Conservation (phyloP, 1,284 basidiomycete genomes). For the Sporisorium scitamineum region DNA sequence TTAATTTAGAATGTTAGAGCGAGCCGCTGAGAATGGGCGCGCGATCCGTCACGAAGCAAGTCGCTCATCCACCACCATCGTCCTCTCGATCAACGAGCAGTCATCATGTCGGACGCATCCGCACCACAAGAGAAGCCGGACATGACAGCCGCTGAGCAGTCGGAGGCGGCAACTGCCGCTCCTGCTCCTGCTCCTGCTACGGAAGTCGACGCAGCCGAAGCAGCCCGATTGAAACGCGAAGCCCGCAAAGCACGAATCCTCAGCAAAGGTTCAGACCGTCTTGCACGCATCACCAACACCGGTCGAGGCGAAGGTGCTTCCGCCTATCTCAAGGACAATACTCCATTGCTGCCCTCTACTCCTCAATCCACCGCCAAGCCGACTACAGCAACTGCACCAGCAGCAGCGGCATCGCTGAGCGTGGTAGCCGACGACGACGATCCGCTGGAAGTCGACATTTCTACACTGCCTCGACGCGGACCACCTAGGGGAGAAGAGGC, state of each 20-base stretch:
- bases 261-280: slow-evolving; percentile 62
- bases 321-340: slow-evolving; percentile 53
- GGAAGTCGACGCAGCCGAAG: slow-evolving; percentile 51
- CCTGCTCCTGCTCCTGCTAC: slow-evolving; percentile 5
- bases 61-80: slow-evolving; percentile 5
- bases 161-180: neutral
- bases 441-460: slow-evolving; percentile 57
- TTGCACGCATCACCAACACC: slow-evolving; percentile 66
- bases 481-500: slow-evolving; percentile 24
- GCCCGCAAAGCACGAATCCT: slow-evolving; percentile 67
- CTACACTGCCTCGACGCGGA: slow-evolving; percentile 19
- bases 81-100: neutral
- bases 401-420: neutral
- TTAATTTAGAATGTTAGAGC: slow-evolving; percentile 1
- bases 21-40: neutral
- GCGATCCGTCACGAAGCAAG: slow-evolving; percentile 16
- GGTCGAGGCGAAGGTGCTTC: slow-evolving; percentile 64
- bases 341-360: slow-evolving; percentile 17
- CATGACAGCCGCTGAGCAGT: neutral
- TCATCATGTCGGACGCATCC: slow-evolving; percentile 28
- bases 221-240: slow-evolving; percentile 62
- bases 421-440: slow-evolving; percentile 44
- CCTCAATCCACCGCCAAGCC: neutral
- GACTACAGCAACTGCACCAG: neutral
- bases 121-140: neutral